Evolutionary conservation across 352 stramenopile genomes (phyloP).

Genomic region (Phytophthora capsici): DNA sequence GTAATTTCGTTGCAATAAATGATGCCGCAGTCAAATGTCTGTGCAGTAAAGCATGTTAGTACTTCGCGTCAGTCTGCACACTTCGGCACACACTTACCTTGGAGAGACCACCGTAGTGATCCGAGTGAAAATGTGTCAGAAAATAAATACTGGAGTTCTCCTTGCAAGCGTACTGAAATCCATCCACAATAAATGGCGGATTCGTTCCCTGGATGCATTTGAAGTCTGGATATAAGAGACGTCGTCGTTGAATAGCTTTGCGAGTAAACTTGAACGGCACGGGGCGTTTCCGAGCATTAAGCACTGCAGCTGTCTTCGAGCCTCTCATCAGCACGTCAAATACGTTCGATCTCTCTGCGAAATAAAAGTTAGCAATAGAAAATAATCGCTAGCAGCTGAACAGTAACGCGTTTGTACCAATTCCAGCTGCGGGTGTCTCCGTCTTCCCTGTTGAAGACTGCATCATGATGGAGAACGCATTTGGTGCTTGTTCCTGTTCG

Average conservation of each 20-base stretch:
- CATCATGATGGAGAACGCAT: slow-evolving; percentile 75
- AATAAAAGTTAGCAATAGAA: slow-evolving; percentile 6
- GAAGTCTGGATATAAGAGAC: slow-evolving; percentile 67
- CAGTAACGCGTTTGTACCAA: slow-evolving; percentile 15
- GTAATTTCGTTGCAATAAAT: slow-evolving; percentile 97
- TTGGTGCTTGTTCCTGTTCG: slow-evolving; percentile 15
- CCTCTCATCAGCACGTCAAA: slow-evolving; percentile 88
- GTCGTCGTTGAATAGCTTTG: slow-evolving; percentile 27
- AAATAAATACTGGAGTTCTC: slow-evolving; percentile 92
- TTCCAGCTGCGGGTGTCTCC: background rate
- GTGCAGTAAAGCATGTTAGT: background rate
- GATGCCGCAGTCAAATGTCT: slow-evolving; percentile 90
- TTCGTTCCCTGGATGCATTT: slow-evolving; percentile 82
- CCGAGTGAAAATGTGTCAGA: slow-evolving; percentile 97
- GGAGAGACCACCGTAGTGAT: slow-evolving; percentile 95
- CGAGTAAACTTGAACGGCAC: slow-evolving; percentile 41
- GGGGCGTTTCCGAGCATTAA: slow-evolving; percentile 37
- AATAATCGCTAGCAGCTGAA: background rate
- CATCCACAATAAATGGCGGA: slow-evolving; percentile 88
- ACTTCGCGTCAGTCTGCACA: background rate
- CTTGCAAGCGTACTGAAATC: slow-evolving; percentile 84
- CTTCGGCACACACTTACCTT: slow-evolving; percentile 42
- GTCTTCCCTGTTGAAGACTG: slow-evolving; percentile 34
- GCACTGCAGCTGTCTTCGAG: slow-evolving; percentile 64
- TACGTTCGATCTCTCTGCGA: slow-evolving; percentile 55